phyloP scores from a whole-genome alignment of 768 basidiomycete species.

The Boletus tylopilopsis region DNA sequence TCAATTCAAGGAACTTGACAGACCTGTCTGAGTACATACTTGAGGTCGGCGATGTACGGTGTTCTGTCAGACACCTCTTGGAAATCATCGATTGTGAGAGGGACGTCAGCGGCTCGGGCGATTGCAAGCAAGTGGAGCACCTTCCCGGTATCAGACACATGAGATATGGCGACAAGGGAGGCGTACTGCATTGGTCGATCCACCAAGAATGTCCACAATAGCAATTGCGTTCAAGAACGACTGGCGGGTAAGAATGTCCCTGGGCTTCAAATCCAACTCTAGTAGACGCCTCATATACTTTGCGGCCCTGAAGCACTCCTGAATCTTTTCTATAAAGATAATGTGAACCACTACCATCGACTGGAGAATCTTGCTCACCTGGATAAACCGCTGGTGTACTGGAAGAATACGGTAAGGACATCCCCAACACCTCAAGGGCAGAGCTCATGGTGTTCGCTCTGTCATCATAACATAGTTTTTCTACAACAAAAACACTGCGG shows the following conservation, averaged over 20 bases:
- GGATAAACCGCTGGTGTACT: slow-evolving; percentile 73
- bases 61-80: slow-evolving; percentile 75
- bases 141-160: slow-evolving; percentile 32
- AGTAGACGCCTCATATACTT: slow-evolving; percentile 72
- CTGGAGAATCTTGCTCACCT: slow-evolving; percentile 35
- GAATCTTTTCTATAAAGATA: slow-evolving; percentile 57
- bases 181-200: slow-evolving; percentile 82
- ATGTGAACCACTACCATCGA: background rate
- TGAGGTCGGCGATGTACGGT: slow-evolving; percentile 83
- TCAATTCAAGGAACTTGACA: slow-evolving; percentile 3
- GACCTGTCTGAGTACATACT: slow-evolving; percentile 36
- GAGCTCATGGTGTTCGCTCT: slow-evolving; percentile 89
- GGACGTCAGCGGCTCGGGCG: slow-evolving; percentile 73
- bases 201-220: slow-evolving; percentile 75
- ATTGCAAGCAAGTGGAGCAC: slow-evolving; percentile 83
- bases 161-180: background rate
- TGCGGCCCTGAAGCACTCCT: slow-evolving; percentile 79
- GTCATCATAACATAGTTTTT: background rate
- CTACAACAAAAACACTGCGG: background rate
- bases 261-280: slow-evolving; percentile 79
- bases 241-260: slow-evolving; percentile 63
- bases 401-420: slow-evolving; percentile 78
- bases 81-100: slow-evolving; percentile 83
- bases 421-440: slow-evolving; percentile 77
- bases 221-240: slow-evolving; percentile 84